Evolutionary conservation across 2,329 filamentous ascomycete species (phyloP).

Genomic region (Colletotrichum costaricense): DNA sequence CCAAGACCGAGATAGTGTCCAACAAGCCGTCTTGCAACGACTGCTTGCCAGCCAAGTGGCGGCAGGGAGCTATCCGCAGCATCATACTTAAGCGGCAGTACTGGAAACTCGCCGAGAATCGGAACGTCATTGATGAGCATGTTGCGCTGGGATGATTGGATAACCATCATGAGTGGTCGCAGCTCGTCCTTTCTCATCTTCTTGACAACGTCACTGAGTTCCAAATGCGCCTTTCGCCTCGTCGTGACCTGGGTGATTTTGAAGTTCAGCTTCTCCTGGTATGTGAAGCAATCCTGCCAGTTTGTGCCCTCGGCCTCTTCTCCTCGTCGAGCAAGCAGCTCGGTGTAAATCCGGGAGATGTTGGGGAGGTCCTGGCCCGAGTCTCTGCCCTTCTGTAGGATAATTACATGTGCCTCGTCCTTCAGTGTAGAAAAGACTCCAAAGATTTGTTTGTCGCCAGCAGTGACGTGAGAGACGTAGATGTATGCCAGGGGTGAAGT

Average conservation of each 20-base stretch:
- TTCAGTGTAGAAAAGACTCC: conserved; percentile 89
- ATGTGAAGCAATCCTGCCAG: conserved; percentile 85
- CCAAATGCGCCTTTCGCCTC: conserved; percentile 86
- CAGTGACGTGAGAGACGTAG: conserved; percentile 91
- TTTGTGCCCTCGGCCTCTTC: conserved; percentile 75
- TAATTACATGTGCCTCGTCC: conserved; percentile 84
- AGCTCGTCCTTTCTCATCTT: conserved; percentile 89
- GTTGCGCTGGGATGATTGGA: conserved; percentile 89
- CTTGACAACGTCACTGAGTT: conserved; percentile 88
- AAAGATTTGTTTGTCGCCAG: conserved; percentile 93
- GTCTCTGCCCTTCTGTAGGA: conserved; percentile 86
- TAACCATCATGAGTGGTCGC: conserved; percentile 83
- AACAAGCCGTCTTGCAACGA: conserved; percentile 86
- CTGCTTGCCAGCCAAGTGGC: conserved; percentile 92
- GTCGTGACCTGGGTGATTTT: conserved; percentile 90
- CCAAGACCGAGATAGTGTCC: conserved; percentile 93
- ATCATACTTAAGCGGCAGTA: conserved; percentile 84
- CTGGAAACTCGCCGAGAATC: conserved; percentile 84
- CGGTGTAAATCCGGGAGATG: conserved; percentile 86
- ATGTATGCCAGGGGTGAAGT: conserved; percentile 83
- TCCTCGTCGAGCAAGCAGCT: conserved; percentile 75
- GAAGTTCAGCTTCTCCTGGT: conserved; percentile 88
- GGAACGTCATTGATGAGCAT: conserved; percentile 88
- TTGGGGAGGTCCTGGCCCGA: conserved; percentile 87
- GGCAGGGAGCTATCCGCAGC: conserved; percentile 87